Conservation (phyloP, 2,329 filamentous ascomycete genomes). For the Ceratocystis papillata region DNA sequence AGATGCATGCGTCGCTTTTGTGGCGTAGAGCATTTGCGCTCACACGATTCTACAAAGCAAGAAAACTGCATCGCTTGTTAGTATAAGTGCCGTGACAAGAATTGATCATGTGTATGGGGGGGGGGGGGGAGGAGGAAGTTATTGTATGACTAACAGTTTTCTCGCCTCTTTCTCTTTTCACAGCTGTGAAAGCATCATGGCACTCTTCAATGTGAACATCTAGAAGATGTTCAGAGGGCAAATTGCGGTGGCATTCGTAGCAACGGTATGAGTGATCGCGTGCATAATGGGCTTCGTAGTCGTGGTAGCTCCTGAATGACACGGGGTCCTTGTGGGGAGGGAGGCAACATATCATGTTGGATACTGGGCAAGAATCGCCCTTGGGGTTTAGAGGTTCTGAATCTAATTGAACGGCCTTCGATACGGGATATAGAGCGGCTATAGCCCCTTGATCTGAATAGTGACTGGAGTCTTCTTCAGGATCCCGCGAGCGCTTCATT, state of each 20-base stretch:
- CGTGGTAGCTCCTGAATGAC: conserved; percentile 61
- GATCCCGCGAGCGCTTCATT: conserved; percentile 56
- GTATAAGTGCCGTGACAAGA: conserved; percentile 20
- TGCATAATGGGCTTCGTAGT: conserved; percentile 79
- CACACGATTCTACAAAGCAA: conserved; percentile 84
- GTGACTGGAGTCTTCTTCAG: conserved; percentile 34
- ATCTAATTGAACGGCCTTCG: conserved; percentile 54
- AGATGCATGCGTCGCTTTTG: conserved; percentile 80
- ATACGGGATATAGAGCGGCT: conserved; percentile 21
- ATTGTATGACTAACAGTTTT: conserved; percentile 56
- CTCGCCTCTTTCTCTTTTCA: conserved; percentile 67
- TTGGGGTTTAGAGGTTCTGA: conserved; percentile 28
- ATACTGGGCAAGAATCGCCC: conserved; percentile 32
- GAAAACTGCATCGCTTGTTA: conserved; percentile 47
- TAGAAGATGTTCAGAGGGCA: conserved; percentile 73
- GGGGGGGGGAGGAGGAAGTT: background rate
- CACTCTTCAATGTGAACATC: conserved; percentile 80
- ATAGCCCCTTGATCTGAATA: conserved; percentile 9
- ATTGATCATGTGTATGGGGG: background rate
- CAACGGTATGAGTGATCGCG: conserved; percentile 77
- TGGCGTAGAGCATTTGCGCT: conserved; percentile 69
- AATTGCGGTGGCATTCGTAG: conserved; percentile 72
- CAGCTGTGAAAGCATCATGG: conserved; percentile 69
- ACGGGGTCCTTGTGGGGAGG: conserved; percentile 65
- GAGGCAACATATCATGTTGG: conserved; percentile 65